These are phyloP conservation scores for Millerozyma miso DNA, from an alignment of 805 yeast genomes.

Conservation along the genomic window DNA sequence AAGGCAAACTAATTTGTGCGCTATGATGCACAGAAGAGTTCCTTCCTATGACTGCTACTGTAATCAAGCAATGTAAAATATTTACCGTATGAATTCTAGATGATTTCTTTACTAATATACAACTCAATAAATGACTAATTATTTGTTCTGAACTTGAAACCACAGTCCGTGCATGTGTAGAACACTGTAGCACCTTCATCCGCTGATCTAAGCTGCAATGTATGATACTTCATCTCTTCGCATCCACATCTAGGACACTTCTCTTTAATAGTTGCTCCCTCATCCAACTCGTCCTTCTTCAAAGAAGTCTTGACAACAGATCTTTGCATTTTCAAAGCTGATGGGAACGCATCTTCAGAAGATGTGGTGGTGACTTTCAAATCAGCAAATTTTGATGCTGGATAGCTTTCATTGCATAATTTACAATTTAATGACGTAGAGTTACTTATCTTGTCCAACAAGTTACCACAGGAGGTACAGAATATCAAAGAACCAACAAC, in stretches of 20 bases:
- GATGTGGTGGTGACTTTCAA: constrained; percentile 85
- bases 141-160: constrained; percentile 90
- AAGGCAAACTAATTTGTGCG: constrained; percentile 10
- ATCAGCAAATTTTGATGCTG: constrained; percentile 57
- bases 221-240: constrained; percentile 97
- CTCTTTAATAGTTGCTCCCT: constrained; percentile 95
- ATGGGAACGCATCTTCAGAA: constrained; percentile 91
- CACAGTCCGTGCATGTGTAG: constrained; percentile 92
- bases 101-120: constrained; percentile 1
- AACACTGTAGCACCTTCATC: constrained; percentile 99
- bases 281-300: constrained; percentile 74
- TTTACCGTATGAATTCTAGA: background rate
- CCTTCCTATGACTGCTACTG: background rate
- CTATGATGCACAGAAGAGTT: too few relatives aligned
- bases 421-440: constrained; percentile 53
- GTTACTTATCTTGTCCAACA: constrained; percentile 63
- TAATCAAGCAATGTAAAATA: background rate
- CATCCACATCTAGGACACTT: constrained; percentile 98
- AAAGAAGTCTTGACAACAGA: constrained; percentile 88
- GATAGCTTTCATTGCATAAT: constrained; percentile 42
- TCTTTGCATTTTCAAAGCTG: constrained; percentile 70
- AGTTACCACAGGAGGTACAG: constrained; percentile 89
- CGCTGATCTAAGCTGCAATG: constrained; percentile 93
- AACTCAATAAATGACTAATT: constrained; percentile 40
- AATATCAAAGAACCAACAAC: constrained; percentile 93